Evolutionary conservation across 768 basidiomycete species (phyloP).

Genomic region (Mycena galopus): DNA sequence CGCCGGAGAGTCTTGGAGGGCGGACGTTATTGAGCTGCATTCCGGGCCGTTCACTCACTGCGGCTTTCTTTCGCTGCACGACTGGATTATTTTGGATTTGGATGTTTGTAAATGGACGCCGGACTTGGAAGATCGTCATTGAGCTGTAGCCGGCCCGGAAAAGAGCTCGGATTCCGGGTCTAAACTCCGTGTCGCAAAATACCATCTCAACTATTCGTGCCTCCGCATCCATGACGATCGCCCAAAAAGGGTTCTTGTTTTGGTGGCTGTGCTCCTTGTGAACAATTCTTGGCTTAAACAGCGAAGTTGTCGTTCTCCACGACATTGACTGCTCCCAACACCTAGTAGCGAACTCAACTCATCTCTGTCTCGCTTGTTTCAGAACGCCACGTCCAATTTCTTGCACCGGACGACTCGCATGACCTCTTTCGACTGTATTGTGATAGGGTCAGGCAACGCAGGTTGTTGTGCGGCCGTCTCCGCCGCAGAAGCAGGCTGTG

Average conservation of each 20-base stretch:
- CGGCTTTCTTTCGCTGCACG: no score
- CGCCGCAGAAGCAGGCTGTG: conserved; percentile 70
- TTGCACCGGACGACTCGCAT: background rate
- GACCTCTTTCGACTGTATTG: conserved; percentile 64
- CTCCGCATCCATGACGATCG: background rate
- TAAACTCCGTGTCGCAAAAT: conserved; percentile 6
- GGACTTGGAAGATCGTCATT: background rate
- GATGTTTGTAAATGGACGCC: background rate
- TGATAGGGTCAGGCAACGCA: conserved; percentile 51
- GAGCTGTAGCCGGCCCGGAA: background rate
- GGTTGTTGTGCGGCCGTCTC: conserved; percentile 75
- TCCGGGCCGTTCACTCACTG: no score
- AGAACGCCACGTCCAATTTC: background rate
- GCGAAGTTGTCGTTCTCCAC: background rate
- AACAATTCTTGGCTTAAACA: no score
- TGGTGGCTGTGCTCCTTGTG: conserved; percentile 9
- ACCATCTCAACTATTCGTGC: conserved; percentile 2
- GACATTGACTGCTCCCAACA: background rate
- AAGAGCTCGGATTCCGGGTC: background rate
- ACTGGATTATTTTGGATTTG: no score
- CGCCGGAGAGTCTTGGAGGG: background rate
- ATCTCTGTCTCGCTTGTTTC: background rate
- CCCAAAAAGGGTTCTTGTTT: conserved; percentile 26
- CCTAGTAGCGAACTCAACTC: background rate
- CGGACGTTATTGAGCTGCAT: background rate